Evolutionary conservation across 1,284 basidiomycete species (phyloP).

Genomic region (Caloboletus firmus): DNA sequence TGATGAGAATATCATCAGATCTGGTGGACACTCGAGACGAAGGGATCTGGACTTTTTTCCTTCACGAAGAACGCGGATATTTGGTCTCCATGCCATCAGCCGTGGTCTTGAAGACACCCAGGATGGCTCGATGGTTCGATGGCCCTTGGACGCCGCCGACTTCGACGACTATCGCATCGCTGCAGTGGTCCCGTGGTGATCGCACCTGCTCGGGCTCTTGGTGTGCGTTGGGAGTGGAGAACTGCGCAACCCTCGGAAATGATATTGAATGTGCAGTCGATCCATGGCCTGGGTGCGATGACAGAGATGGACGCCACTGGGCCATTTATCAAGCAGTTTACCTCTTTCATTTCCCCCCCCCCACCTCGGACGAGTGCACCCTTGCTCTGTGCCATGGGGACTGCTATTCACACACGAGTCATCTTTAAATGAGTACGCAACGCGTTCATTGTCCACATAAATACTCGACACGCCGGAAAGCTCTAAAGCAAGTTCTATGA

Average conservation of each 20-base stretch:
- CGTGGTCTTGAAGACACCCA: neutral
- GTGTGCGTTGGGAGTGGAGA: neutral
- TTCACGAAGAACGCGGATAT: conserved; percentile 22
- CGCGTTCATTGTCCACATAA: neutral
- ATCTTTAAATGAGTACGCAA: neutral
- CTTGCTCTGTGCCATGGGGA: neutral
- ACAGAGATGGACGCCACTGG: neutral
- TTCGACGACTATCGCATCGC: conserved; percentile 10
- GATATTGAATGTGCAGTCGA: neutral
- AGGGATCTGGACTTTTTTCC: neutral
- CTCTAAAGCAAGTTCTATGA: neutral
- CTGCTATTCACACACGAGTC: neutral
- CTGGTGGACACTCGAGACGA: neutral
- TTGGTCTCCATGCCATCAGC: conserved; percentile 2
- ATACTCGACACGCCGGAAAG: neutral
- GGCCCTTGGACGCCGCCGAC: conserved; percentile 11
- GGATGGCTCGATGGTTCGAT: conserved; percentile 3
- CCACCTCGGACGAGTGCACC: neutral
- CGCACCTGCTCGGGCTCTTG: conserved; percentile 6
- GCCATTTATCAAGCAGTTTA: neutral
- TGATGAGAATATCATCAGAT: conserved; percentile 6
- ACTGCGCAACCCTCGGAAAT: conserved; percentile 15
- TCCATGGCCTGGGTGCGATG: neutral
- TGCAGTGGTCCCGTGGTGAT: conserved; percentile 13
- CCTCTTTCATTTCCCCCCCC: neutral